Conservation (phyloP, 2,329 filamentous ascomycete species). For the Zasmidium angulare region DNA sequence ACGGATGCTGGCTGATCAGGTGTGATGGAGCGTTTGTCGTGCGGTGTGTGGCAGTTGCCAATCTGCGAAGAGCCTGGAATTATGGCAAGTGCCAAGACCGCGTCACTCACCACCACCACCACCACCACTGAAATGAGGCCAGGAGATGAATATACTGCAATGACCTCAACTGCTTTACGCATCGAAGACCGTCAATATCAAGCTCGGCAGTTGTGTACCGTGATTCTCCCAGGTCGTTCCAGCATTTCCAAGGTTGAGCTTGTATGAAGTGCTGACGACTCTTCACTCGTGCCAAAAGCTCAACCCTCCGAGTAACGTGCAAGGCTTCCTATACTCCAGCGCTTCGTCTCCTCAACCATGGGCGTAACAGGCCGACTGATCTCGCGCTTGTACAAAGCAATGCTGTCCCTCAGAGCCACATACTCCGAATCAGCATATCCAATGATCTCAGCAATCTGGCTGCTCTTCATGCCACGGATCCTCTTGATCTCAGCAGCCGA, state of each 20-base stretch:
- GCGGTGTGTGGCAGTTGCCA: background rate
- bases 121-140: too few species aligned
- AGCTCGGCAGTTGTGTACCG: too few species aligned
- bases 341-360: constrained; percentile 21
- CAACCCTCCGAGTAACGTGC: constrained; percentile 30
- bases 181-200: too few species aligned
- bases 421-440: constrained; percentile 96
- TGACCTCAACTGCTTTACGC: too few species aligned
- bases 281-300: background rate
- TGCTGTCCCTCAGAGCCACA: constrained; percentile 82
- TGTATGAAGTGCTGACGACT: background rate
- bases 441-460: constrained; percentile 74
- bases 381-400: constrained; percentile 64
- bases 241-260: background rate
- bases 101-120: background rate
- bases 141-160: too few species aligned
- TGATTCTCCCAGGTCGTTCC: background rate
- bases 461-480: constrained; percentile 82
- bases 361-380: constrained; percentile 33
- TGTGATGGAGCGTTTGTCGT: background rate
- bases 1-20: background rate
- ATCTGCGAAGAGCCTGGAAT: background rate
- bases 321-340: constrained; percentile 29
- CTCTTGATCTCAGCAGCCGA: constrained; percentile 77
- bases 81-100: background rate